Base-by-base conservation (phyloP, 768 basidiomycete species). In the Rhodotorula sphaerocarpa region DNA sequence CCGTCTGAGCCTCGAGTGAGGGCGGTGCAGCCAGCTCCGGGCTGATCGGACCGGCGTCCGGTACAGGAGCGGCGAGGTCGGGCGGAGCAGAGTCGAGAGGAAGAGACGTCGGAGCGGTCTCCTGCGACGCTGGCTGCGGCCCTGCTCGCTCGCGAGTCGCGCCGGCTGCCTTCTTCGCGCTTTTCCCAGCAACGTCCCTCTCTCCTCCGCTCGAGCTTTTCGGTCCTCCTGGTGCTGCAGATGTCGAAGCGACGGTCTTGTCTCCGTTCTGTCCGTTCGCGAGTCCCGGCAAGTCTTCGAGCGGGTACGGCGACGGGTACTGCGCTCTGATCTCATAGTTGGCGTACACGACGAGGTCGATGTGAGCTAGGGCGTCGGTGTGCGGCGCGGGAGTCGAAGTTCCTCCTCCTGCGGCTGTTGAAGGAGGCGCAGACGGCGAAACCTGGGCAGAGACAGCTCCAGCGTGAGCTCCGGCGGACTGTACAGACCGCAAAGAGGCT, bases 301-400 rank as follows among this genome's bases (percentile, higher is more conserved):
- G 55, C 25, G 67, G 67, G 30, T 69, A 69, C 3, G 63, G 63
- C 39, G 61, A 59, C 3, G 31, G 21, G 57, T 43, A 69, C 31
- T 51, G 51, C 4, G 57, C 59, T 21, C 34, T 51, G 45, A 69
- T 65, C 50, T 69, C 63, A 59, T 65, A 69, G 18, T 57, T 59
- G 25, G 58, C 53, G 57, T 64, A 69, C 25, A 69, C 39, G 41
- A 69, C 60, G 25, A 28, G 28, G 25, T 61, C 59, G 53, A 69
- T 63, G 21, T 50, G 41, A 21, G 45, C 44, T 23, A 5, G 23
- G 1, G 55, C 5, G 30, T 28, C 34, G 0, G 41, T n/a, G 3
- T 23, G 39, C 23, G 23, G 60, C 43, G 27, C 36, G 23, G 36
- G 36, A 43, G n/a, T 39, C 36, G 36, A 16, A 39, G 36, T 39